A percentile compares a stretch with the other conserved stretches of the same genome.
phyloP scores from a whole-genome alignment of 176 grass and related monocot genomes.

The Rhynchospora breviuscula region DNA sequence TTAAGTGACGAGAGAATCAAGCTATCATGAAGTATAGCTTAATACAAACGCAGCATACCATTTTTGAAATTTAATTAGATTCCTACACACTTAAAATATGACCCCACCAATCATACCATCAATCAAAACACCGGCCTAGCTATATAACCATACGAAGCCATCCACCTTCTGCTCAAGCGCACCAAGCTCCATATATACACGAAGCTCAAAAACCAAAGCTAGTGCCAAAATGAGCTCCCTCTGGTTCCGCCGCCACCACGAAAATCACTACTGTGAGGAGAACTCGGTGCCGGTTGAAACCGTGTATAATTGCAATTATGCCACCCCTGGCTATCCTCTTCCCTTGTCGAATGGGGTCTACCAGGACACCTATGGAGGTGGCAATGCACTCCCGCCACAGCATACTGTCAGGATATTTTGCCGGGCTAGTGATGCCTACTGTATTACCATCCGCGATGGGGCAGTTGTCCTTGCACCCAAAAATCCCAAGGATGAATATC shows the following conservation, averaged over 20 bases:
- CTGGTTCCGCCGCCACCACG: neutral
- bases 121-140: neutral
- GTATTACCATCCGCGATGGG: constrained; percentile 41
- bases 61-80: neutral
- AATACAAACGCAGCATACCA: constrained; percentile 15
- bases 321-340: constrained; percentile 47
- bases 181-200: neutral
- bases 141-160: constrained; percentile 1
- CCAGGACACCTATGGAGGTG: constrained; percentile 34
- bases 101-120: neutral
- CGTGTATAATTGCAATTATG: neutral
- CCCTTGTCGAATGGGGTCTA: constrained; percentile 51
- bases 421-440: constrained; percentile 53
- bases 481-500: constrained; percentile 65
- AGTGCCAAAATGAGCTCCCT: neutral
- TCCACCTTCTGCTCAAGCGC: neutral
- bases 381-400: constrained; percentile 36
- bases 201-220: neutral
- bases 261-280: neutral
- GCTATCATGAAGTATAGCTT: constrained; percentile 14
- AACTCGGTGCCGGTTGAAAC: constrained; percentile 3
- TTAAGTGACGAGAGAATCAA: constrained; percentile 16
- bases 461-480: constrained; percentile 48
- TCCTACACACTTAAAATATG: neutral
- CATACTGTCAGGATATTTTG: constrained; percentile 68